phyloP scores from a whole-genome alignment of 2,329 filamentous ascomycete genomes.

The Fusarium sublunatum region DNA sequence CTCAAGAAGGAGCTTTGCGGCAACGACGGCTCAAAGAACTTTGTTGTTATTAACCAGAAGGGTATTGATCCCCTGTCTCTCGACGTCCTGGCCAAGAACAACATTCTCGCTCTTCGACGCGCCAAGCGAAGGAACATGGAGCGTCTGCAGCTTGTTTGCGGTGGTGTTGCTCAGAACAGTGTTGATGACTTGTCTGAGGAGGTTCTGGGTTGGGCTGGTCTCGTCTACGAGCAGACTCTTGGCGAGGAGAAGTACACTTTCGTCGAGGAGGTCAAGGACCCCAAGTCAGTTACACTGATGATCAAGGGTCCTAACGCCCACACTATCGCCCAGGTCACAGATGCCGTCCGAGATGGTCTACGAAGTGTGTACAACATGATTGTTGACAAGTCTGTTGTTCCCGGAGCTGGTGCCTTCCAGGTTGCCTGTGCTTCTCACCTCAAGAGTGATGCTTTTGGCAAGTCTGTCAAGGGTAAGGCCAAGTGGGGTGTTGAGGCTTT shows the following conservation, averaged over 20 bases:
- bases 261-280: slow-evolving; percentile 97
- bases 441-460: slow-evolving; percentile 85
- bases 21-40: slow-evolving; percentile 90
- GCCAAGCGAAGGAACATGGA: slow-evolving; percentile 99
- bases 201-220: slow-evolving; percentile 92
- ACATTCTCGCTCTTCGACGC: slow-evolving; percentile 91
- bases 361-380: slow-evolving; percentile 99
- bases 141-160: slow-evolving; percentile 92
- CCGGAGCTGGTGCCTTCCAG: slow-evolving; percentile 95
- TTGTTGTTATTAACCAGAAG: slow-evolving; percentile 99
- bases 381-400: slow-evolving; percentile 95
- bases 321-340: slow-evolving; percentile 96
- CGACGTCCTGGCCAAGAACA: slow-evolving; percentile 97
- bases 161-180: slow-evolving; percentile 92
- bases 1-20: slow-evolving; percentile 98
- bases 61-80: slow-evolving; percentile 96
- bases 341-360: slow-evolving; percentile 93
- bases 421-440: slow-evolving; percentile 90
- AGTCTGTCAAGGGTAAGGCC: slow-evolving; percentile 96
- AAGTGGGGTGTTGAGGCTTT: slow-evolving; percentile 97
- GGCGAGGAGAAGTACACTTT: slow-evolving; percentile 99
- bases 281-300: slow-evolving; percentile 95
- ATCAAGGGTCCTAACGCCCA: slow-evolving; percentile 98
- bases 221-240: slow-evolving; percentile 96
- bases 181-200: slow-evolving; percentile 92